A percentile compares a stretch with the other conserved stretches of the same genome.
Conservation (phyloP, 176 grass and related monocot species). For the Carex pumila region DNA sequence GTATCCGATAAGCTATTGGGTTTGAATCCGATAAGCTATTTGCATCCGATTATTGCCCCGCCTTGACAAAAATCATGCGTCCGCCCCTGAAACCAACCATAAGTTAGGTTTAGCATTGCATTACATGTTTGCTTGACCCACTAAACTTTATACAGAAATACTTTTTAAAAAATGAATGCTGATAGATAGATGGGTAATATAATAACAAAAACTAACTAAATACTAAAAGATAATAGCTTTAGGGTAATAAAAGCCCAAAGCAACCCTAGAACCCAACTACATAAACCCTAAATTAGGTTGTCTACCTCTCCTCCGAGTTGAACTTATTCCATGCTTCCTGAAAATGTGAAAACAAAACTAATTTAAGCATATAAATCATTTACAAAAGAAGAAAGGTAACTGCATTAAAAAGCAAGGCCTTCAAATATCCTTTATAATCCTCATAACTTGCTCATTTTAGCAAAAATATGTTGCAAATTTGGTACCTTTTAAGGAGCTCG, state of each 20-base stretch:
- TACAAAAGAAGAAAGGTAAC: neutral
- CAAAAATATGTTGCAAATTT: neutral
- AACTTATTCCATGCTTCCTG: constrained; percentile 41
- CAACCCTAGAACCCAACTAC: neutral
- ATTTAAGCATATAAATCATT: neutral
- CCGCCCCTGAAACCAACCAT: too few relatives aligned
- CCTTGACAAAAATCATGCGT: too few relatives aligned
- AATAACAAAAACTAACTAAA: constrained; percentile 2
- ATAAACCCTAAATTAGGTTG: neutral
- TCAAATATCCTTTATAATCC: neutral
- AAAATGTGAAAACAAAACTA: neutral
- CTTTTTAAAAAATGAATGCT: neutral
- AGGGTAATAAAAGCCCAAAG: constrained; percentile 13
- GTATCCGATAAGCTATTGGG: too few relatives aligned
- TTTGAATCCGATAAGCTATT: too few relatives aligned
- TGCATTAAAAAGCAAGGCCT: neutral
- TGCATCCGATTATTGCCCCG: too few relatives aligned
- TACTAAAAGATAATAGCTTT: constrained; percentile 4
- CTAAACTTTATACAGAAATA: constrained; percentile 21
- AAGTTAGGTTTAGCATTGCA: too few relatives aligned
- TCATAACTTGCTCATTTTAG: neutral
- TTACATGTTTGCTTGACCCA: neutral
- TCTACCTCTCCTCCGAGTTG: constrained; percentile 36
- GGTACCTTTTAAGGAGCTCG: neutral
- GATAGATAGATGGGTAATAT: neutral